These are phyloP conservation scores for Mediolabrus comicus DNA, from an alignment of 108 stramenopile species.

Conservation along the genomic window DNA sequence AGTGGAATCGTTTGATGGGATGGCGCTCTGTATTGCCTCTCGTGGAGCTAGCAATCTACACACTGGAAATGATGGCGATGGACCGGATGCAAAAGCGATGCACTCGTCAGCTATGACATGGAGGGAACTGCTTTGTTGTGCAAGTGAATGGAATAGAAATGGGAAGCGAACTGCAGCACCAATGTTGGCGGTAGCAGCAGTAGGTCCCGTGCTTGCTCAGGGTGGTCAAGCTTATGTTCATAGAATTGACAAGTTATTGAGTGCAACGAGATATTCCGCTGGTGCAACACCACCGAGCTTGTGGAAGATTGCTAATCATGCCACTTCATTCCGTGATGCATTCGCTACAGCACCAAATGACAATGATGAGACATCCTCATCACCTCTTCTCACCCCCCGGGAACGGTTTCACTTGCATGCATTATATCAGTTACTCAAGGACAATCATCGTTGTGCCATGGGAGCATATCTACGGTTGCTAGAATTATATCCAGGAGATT, in stretches of 20 bases:
- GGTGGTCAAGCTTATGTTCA: conserved; percentile 63
- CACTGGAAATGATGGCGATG: conserved; percentile 72
- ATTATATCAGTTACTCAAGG: conserved; percentile 53
- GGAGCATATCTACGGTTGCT: conserved; percentile 55
- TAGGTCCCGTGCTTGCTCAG: conserved; percentile 74
- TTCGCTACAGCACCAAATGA: not conserved
- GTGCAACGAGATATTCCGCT: not conserved
- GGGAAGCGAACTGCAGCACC: conserved; percentile 31
- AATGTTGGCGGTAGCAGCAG: conserved; percentile 74
- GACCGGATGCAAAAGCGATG: conserved; percentile 56
- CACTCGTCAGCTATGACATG: conserved; percentile 73
- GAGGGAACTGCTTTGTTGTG: conserved; percentile 62
- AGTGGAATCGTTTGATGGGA: conserved; percentile 64
- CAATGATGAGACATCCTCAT: not conserved
- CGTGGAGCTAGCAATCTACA: conserved; percentile 66
- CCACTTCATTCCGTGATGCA: conserved; percentile 35
- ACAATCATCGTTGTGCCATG: conserved; percentile 68
- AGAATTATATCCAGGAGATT: conserved; percentile 75
- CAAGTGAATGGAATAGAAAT: conserved; percentile 54
- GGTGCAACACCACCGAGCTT: conserved; percentile 7
- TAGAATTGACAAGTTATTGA: conserved; percentile 59
- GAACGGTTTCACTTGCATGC: conserved; percentile 69
- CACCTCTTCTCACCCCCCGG: conserved; percentile 47
- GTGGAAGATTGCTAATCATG: conserved; percentile 48
- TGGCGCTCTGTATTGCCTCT: conserved; percentile 61